These are phyloP conservation scores for Phanerochaete sordida DNA, from an alignment of 768 basidiomycete species.

Conservation along the genomic window DNA sequence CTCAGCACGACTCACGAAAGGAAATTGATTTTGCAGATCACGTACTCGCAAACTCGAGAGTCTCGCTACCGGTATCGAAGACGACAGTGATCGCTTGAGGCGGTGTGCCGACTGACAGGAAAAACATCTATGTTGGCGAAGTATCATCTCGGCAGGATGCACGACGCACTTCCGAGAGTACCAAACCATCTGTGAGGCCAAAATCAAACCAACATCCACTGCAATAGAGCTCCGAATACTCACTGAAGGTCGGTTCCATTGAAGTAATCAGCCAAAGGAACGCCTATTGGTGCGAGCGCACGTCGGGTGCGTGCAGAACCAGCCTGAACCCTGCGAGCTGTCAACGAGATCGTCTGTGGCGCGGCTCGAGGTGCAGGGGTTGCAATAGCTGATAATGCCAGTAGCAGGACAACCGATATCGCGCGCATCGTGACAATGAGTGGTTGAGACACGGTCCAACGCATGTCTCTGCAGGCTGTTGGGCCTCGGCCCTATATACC, in stretches of 20 bases:
- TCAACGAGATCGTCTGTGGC: conserved; percentile 17
- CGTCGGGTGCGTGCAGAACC: conserved; percentile 12
- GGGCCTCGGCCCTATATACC: no score
- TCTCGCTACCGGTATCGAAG: conserved; percentile 54
- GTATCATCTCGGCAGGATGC: background rate
- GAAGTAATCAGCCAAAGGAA: conserved; percentile 51
- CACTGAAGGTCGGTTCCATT: conserved; percentile 57
- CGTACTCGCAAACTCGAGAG: conserved; percentile 48
- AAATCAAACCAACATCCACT: background rate
- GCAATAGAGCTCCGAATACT: conserved; percentile 14
- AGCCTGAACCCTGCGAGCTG: conserved; percentile 17
- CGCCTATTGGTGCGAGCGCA: conserved; percentile 31
- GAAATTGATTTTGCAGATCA: no score
- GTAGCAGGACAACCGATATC: background rate
- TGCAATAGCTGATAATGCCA: conserved; percentile 4
- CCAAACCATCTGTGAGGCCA: conserved; percentile 45
- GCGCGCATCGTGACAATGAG: background rate
- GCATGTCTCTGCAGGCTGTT: no score
- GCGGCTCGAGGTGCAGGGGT: conserved; percentile 4
- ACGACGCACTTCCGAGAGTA: conserved; percentile 38
- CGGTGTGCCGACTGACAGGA: conserved; percentile 45
- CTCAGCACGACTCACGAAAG: no score
- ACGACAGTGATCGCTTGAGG: conserved; percentile 46
- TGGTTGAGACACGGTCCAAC: no score
- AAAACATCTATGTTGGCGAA: background rate